Evolutionary conservation across 2,329 filamentous ascomycete species (phyloP), one percentile per base, ranked within the genome.

Genomic region (Sarocladiaceae sp.): DNA sequence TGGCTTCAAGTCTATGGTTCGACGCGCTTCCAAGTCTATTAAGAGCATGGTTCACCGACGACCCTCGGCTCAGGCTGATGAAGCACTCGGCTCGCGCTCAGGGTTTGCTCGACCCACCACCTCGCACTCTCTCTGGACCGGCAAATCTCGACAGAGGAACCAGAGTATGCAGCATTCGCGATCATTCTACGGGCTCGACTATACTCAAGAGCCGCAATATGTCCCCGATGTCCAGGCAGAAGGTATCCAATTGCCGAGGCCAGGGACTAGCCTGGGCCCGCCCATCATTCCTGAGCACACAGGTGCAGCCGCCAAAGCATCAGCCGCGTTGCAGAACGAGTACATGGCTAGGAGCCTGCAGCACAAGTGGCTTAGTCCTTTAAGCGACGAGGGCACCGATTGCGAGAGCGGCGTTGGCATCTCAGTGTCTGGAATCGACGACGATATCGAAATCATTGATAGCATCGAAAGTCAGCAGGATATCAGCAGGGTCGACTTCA

Each of bases 321-420:
- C 82, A 0, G 81, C 78, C 3, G 82, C 80, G 11, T 72, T 80
- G 52, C 79, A 84, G 58, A 82, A 83, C 58, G 77, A 82, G 50
- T 73, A 69, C 42, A 58, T 73, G 39, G 42, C 28, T 29, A 47
- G 36, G 29, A 46, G 67, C 4, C 52, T 67, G 2, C 64, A 73
- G 26, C 72, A 71, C 36, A 68, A 71, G 48, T 73, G 75, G 66
- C 62, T 74, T 75, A 63, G 71, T 8, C 64, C 68, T 4, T 59
- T 63, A 2, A 65, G 63, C 28, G 76, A 80, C 2, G 76, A 78
- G 17, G 69, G 68, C 46, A 80, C 77, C 56, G 82, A 86, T 57
- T 71, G 76, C 23, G 82, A 86, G 66, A 86, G 83, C 58, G 82
- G 82, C 18, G 84, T 86, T 50, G 82, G 81, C 28, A 85, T 86